These are phyloP conservation scores for Lotus japonicus DNA, from an alignment of 306 rosid species.

Conservation along the genomic window DNA sequence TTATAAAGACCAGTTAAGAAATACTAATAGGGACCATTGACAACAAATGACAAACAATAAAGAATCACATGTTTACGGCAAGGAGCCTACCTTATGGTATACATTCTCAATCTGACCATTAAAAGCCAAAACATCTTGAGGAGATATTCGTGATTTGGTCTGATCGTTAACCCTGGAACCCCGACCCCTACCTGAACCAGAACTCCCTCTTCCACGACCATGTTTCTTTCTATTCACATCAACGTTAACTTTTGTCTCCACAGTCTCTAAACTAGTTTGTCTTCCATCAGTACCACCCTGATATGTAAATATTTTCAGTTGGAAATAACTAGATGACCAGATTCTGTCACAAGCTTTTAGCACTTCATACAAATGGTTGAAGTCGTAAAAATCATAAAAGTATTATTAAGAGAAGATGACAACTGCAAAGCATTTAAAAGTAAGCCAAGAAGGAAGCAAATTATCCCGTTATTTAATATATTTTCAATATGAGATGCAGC, in stretches of 20 bases:
- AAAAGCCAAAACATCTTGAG: slow-evolving; percentile 44
- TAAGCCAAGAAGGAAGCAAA: background rate
- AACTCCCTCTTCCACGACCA: slow-evolving; percentile 84
- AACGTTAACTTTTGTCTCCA: slow-evolving; percentile 44
- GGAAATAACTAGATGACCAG: slow-evolving; percentile 1
- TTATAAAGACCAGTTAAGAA: background rate
- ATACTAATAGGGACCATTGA: background rate
- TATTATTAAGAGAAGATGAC: slow-evolving; percentile 3
- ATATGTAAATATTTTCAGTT: slow-evolving; percentile 13
- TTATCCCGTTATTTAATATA: background rate
- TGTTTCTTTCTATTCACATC: slow-evolving; percentile 71
- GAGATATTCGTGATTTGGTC: slow-evolving; percentile 41
- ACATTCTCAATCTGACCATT: slow-evolving; percentile 71
- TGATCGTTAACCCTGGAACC: slow-evolving; percentile 71
- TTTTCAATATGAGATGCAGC: slow-evolving; percentile 1
- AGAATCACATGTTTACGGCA: slow-evolving; percentile 14
- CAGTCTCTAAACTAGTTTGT: slow-evolving; percentile 48
- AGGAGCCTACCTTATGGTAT: slow-evolving; percentile 42
- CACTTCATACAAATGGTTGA: background rate
- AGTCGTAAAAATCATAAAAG: background rate
- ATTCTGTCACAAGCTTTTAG: background rate
- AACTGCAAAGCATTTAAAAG: background rate
- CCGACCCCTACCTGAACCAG: slow-evolving; percentile 78
- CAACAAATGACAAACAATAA: slow-evolving; percentile 3
- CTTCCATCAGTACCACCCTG: slow-evolving; percentile 67